phyloP scores from a whole-genome alignment of 148 eudicot genomes.

The Rhododendron molle region DNA sequence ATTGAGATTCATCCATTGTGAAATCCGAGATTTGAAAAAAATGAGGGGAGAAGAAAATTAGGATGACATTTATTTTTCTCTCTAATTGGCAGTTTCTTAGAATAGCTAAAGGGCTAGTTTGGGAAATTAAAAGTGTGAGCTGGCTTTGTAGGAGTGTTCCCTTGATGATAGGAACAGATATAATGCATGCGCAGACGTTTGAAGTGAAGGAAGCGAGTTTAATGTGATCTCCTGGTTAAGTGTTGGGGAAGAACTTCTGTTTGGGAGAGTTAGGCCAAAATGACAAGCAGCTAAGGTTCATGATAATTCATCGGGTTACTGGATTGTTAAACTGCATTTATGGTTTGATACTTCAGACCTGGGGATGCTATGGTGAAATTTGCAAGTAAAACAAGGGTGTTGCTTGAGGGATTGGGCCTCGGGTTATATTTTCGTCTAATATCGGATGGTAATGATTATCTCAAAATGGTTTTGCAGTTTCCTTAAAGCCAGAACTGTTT shows the following conservation, averaged over 20 bases:
- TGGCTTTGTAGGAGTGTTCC: background rate
- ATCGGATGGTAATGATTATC: constrained; percentile 1
- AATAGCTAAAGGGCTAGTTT: background rate
- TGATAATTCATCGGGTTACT: background rate
- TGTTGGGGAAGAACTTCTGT: background rate
- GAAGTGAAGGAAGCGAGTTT: background rate
- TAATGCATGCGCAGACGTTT: background rate
- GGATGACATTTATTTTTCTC: background rate
- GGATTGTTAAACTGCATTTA: background rate
- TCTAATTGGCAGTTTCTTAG: background rate
- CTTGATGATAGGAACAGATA: background rate
- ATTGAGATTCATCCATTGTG: background rate
- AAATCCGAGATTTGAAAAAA: background rate
- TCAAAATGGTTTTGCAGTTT: constrained; percentile 52
- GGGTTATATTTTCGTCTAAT: background rate
- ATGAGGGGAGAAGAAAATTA: background rate
- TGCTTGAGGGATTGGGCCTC: background rate
- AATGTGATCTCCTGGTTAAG: background rate
- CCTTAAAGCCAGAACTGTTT: constrained; percentile 90
- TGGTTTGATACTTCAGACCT: background rate
- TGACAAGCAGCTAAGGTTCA: background rate
- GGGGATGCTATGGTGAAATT: background rate
- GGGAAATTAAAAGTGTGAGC: background rate
- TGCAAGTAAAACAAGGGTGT: background rate
- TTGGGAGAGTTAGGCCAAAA: background rate